Percentiles rank a stretch among this genome's conserved stretches.
Conservation (phyloP, 176 grass and related monocot species). For the Bonia amplexicaulis region DNA sequence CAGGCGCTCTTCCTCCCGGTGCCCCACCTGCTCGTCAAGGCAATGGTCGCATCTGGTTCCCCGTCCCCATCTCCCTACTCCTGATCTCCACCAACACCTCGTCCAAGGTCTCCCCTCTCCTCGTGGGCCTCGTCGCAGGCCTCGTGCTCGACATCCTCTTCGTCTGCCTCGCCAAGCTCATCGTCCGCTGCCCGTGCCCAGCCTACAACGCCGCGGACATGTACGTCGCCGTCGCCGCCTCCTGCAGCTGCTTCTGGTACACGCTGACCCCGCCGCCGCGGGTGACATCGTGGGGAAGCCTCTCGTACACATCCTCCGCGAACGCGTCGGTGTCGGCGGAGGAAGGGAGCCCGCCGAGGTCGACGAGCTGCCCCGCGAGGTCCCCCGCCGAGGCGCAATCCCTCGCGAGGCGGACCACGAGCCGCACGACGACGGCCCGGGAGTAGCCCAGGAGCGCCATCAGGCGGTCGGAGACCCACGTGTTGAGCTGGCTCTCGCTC, state of each 20-base stretch:
- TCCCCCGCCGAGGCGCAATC: conserved; percentile 28
- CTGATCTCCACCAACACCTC: no score
- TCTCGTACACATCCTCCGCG: conserved; percentile 23
- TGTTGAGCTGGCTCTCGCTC: conserved; percentile 15
- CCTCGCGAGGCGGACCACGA: conserved; percentile 34
- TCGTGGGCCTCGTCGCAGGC: no score
- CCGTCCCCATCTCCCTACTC: no score
- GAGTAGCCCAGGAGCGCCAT: conserved; percentile 35
- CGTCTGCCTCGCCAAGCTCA: no score
- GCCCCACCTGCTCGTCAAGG: no score
- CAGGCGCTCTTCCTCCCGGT: no score
- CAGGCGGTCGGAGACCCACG: conserved; percentile 41
- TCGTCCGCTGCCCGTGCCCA: no score
- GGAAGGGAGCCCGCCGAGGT: conserved; percentile 23
- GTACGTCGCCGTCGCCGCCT: conserved; percentile 26
- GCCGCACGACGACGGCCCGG: conserved; percentile 1
- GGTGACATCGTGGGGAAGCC: neutral
- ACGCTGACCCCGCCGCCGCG: neutral
- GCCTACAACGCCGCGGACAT: no score
- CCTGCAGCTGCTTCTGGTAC: conserved; percentile 23
- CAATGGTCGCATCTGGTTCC: no score
- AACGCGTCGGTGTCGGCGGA: conserved; percentile 28
- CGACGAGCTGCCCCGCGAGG: conserved; percentile 31
- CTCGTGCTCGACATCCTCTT: no score
- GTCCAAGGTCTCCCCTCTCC: no score